Evolutionary conservation across 441 rosid genomes (phyloP).

Genomic region (Pelargonium cotyledonis): DNA sequence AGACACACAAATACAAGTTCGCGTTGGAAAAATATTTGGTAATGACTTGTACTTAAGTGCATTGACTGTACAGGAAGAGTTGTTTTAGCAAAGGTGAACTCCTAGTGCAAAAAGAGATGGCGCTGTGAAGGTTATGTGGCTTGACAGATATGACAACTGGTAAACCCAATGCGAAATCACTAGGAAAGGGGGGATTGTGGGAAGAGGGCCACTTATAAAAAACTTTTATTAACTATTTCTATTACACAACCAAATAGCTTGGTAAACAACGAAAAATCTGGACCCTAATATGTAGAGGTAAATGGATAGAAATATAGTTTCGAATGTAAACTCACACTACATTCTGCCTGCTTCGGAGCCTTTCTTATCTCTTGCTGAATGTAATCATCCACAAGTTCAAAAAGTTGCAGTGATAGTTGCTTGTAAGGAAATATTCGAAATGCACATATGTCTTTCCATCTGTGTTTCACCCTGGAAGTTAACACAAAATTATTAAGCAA

Average conservation of each 20-base stretch:
- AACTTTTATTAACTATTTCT: no score
- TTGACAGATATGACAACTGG: background rate
- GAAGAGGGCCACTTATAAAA: no score
- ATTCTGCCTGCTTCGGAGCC: constrained; percentile 57
- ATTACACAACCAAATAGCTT: no score
- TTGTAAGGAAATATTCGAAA: constrained; percentile 76
- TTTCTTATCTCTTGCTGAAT: constrained; percentile 84
- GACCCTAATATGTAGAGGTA: background rate
- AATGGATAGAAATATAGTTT: background rate
- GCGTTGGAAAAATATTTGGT: background rate
- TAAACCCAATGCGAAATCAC: no score
- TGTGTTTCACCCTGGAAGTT: constrained; percentile 46
- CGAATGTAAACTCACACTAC: constrained; percentile 52
- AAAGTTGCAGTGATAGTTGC: constrained; percentile 69
- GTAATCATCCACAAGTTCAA: constrained; percentile 84
- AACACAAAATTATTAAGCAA: constrained; percentile 6
- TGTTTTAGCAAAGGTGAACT: background rate
- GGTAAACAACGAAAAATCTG: no score
- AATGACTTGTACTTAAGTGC: background rate
- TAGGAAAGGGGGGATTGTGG: no score
- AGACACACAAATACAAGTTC: background rate
- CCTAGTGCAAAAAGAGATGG: background rate
- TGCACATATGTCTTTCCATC: constrained; percentile 82
- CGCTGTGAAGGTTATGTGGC: background rate
- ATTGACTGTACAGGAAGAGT: background rate